Evolutionary conservation across 208 protist species (phyloP).

Genomic region (Leishmania mexicana): DNA sequence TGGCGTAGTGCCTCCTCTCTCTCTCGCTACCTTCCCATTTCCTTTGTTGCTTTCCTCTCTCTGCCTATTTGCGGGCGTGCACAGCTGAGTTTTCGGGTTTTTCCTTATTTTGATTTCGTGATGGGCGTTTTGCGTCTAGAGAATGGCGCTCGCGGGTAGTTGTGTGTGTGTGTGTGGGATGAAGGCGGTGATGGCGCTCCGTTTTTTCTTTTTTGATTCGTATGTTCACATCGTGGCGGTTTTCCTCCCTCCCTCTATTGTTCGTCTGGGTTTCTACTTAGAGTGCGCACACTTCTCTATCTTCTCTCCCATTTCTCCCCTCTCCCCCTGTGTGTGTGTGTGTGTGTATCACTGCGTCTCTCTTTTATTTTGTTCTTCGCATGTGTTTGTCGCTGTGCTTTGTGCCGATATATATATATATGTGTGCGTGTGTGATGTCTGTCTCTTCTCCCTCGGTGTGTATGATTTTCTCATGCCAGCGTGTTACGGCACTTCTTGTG

Average conservation of each 20-base stretch:
- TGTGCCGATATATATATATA: not conserved
- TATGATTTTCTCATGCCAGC: not conserved
- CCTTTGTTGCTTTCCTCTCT: not conserved
- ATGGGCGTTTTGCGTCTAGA: not conserved
- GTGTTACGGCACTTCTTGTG: not conserved
- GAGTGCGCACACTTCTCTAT: not conserved
- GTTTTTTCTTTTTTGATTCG: constrained; percentile 1
- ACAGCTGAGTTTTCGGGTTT: not conserved
- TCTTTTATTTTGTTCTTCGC: not conserved
- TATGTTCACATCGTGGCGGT: not conserved
- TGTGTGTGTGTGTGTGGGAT: not conserved
- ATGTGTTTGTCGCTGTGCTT: not conserved
- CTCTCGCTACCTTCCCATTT: not conserved
- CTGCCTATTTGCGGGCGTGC: not conserved
- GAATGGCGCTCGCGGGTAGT: not conserved
- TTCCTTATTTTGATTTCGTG: not conserved
- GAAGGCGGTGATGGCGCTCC: not conserved
- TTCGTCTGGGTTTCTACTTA: not conserved
- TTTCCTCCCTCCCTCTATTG: not conserved
- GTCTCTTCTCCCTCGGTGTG: not conserved
- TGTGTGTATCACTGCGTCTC: not conserved
- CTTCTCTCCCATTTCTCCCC: not conserved
- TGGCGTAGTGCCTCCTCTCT: not conserved
- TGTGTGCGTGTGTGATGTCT: not conserved
- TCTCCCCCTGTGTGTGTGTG: not conserved